Evolutionary conservation across 2,329 filamentous ascomycete species (phyloP), one percentile per base, ranked within the genome.

Genomic region (Neonectria ditissima): DNA sequence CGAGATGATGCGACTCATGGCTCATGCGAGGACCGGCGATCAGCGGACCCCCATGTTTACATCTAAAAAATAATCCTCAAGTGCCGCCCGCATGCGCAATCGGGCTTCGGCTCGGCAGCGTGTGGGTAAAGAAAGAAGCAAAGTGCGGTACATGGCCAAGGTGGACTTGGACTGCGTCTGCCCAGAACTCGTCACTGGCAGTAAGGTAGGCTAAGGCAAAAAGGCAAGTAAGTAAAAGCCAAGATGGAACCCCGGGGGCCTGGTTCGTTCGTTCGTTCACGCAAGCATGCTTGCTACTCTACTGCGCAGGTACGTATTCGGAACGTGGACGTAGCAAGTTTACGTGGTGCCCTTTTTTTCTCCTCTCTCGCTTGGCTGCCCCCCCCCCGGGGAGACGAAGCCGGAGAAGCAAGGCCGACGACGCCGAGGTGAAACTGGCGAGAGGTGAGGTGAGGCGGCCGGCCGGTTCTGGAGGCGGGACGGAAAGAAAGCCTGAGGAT

Each of bases 51-150:
- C 51, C 32, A 54, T 54, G 37, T 41, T 62, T 26, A 20, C 37
- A 41, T 41, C 37, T 47, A 44, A 54, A 24, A n/a, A n/a, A n/a
- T n/a, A n/a, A 30, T 32, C 47, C 43, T 57, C 45, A 41, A 45
- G 41, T 53, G 39, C 48, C 54, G 54, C 59, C 48, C 54, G 54
- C 59, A 52, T 57, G 47, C 47, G 54, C 48, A 53, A 53, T 56
- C 47, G 53, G 54, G 41, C 59, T 47, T 53, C 54, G 59, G 59
- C 54, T 57, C 59, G 54, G 54, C 41, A 55, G 41, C 34, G 52
- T 51, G 51, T 54, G 57, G 50, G 47, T 56, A 26, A 26, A n/a
- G n/a, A n/a, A n/a, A n/a, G n/a, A n/a, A n/a, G n/a, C n/a, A n/a
- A n/a, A n/a, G n/a, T n/a, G n/a, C n/a, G 24, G 24, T 26, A 26